Conservation (phyloP, 257 asterid genomes). For the Solanum clarkiae region DNA sequence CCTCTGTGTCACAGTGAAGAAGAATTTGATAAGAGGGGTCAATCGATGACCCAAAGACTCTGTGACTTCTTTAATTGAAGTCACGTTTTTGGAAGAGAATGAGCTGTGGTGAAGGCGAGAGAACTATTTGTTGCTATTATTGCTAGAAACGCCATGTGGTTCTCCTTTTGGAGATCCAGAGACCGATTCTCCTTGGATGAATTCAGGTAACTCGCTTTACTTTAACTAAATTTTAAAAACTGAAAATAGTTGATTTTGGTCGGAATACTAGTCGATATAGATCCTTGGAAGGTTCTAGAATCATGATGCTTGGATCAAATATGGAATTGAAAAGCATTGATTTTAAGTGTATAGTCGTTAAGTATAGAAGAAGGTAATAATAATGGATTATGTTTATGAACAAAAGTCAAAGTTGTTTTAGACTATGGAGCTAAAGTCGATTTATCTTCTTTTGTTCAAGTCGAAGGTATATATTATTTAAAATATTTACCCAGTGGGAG, state of each 20-base stretch:
- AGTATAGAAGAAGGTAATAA: background rate
- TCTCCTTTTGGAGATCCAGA: constrained; percentile 92
- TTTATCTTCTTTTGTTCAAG: background rate
- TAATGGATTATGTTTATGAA: background rate
- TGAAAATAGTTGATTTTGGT: background rate
- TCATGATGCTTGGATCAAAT: background rate
- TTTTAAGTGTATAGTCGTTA: background rate
- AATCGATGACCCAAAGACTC: background rate
- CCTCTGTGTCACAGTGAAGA: background rate
- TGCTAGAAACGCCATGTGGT: constrained; percentile 71
- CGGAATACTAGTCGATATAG: background rate
- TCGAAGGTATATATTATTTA: background rate
- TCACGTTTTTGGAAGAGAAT: background rate
- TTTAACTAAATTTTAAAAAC: background rate
- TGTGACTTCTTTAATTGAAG: background rate
- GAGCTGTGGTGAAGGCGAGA: background rate
- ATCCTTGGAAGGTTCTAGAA: background rate
- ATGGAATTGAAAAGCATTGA: background rate
- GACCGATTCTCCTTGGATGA: constrained; percentile 87
- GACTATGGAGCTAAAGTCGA: background rate
- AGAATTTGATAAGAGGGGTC: background rate
- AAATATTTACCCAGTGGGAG: background rate
- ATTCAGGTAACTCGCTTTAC: constrained; percentile 47
- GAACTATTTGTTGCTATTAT: background rate
- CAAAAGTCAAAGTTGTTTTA: background rate